These are phyloP conservation scores for Chlamydomonas reinhardtii DNA, from an alignment of 163 green algal genomes.

Conservation along the genomic window DNA sequence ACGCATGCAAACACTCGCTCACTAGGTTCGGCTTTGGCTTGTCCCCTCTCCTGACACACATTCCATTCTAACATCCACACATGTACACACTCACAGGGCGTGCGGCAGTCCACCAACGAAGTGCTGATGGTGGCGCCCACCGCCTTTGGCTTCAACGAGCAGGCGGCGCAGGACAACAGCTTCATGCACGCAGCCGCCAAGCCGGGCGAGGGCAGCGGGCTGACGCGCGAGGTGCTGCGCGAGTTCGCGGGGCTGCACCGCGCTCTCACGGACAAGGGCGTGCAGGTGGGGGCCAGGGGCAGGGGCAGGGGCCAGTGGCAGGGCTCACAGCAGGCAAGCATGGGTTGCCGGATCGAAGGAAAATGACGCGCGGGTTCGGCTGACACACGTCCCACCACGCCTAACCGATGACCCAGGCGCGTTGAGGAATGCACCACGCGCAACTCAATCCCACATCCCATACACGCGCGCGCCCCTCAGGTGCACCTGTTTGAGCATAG, in stretches of 20 bases:
- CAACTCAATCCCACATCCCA: not conserved
- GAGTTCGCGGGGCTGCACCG: conserved; percentile 89
- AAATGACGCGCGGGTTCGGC: too few relatives aligned
- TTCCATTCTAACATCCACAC: not conserved
- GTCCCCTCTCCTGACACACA: too few relatives aligned
- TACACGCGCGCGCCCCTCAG: conserved; percentile 44
- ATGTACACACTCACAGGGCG: not conserved
- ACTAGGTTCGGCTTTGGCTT: too few relatives aligned
- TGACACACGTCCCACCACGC: too few relatives aligned
- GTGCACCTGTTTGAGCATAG: conserved; percentile 87
- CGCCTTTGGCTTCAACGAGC: conserved; percentile 95
- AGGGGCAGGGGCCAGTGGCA: not conserved
- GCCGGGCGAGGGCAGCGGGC: conserved; percentile 52
- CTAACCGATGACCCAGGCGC: too few relatives aligned
- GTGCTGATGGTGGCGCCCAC: conserved; percentile 96
- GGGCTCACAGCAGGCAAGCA: too few relatives aligned
- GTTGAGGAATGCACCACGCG: too few relatives aligned
- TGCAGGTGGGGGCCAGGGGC: not conserved
- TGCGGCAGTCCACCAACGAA: conserved; percentile 74
- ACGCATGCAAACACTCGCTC: too few relatives aligned
- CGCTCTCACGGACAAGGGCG: conserved; percentile 80
- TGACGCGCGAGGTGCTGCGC: conserved; percentile 72
- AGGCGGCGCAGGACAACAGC: conserved; percentile 91
- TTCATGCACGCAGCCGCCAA: conserved; percentile 89
- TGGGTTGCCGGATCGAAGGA: too few relatives aligned